Conservation (phyloP, 2,329 filamentous ascomycete species). For the Cercospora sp. region DNA sequence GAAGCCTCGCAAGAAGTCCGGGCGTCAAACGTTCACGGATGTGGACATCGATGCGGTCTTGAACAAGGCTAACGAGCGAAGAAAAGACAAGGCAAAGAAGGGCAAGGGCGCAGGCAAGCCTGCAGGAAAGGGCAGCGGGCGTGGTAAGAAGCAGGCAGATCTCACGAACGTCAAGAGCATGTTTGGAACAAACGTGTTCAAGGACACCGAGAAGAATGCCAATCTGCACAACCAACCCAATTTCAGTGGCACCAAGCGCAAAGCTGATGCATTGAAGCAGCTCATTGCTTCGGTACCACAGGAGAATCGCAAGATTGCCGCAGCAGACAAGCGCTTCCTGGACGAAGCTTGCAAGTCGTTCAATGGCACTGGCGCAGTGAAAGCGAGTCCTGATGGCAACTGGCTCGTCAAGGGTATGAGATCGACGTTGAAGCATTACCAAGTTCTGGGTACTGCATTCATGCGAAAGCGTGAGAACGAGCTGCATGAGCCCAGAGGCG, state of each 20-base stretch:
- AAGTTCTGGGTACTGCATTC: constrained; percentile 55
- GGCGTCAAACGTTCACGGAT: neutral
- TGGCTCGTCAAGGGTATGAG: constrained; percentile 54
- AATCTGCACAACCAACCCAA: constrained; percentile 29
- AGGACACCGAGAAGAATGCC: constrained; percentile 26
- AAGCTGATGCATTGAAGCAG: constrained; percentile 42
- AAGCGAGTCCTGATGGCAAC: constrained; percentile 36
- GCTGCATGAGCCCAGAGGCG: constrained; percentile 48
- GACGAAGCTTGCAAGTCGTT: constrained; percentile 47
- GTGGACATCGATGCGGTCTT: constrained; percentile 21
- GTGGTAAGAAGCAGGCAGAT: neutral
- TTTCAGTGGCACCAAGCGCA: constrained; percentile 29
- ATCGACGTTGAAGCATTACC: constrained; percentile 50
- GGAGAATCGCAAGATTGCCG: constrained; percentile 39
- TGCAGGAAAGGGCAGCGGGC: neutral
- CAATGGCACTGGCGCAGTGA: constrained; percentile 39
- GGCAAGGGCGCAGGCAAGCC: constrained; percentile 10
- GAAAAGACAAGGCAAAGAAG: constrained; percentile 18
- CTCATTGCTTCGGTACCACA: constrained; percentile 44
- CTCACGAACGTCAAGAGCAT: constrained; percentile 23
- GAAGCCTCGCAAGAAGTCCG: neutral
- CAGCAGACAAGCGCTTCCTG: constrained; percentile 43
- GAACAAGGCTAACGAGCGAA: constrained; percentile 12
- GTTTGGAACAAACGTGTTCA: constrained; percentile 30
- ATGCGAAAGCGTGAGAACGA: constrained; percentile 56